A percentile compares a stretch with the other conserved stretches of the same genome.
These are phyloP conservation scores for Lepidopterella palustris DNA, from an alignment of 495 filamentous ascomycete genomes.

Conservation along the genomic window DNA sequence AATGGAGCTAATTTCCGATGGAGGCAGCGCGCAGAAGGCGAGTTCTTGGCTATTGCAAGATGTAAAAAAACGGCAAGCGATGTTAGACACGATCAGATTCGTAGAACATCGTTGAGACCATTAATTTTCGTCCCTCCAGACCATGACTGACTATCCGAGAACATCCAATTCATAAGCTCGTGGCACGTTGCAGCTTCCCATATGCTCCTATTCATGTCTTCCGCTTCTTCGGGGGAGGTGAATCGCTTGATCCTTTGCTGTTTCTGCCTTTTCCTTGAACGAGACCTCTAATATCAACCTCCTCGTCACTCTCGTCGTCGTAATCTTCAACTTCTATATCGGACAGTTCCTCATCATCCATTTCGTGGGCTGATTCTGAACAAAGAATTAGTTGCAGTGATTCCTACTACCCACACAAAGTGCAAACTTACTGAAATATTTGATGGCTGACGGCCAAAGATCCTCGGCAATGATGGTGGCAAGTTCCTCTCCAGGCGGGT, in stretches of 20 bases:
- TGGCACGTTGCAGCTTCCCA: not conserved
- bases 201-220: constrained; percentile 2
- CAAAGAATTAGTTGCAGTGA: constrained; percentile 4
- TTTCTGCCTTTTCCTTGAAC: constrained; percentile 30
- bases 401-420: not conserved
- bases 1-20: too few relatives aligned
- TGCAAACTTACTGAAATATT: constrained; percentile 72
- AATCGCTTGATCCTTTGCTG: constrained; percentile 8
- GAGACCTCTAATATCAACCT: constrained; percentile 37
- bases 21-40: too few relatives aligned
- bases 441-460: constrained; percentile 77
- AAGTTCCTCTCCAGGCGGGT: constrained; percentile 70
- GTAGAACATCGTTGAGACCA: not conserved
- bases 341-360: constrained; percentile 43
- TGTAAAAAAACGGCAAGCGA: too few relatives aligned
- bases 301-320: constrained; percentile 43
- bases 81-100: not conserved
- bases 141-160: not conserved
- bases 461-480: constrained; percentile 77
- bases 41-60: too few relatives aligned
- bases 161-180: not conserved
- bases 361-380: constrained; percentile 57
- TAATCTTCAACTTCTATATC: constrained; percentile 56
- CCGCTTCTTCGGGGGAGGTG: constrained; percentile 25
- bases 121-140: not conserved